Conservation (phyloP, 225 moss, liverwort and hornwort genomes). For the Bryum argenteum region DNA sequence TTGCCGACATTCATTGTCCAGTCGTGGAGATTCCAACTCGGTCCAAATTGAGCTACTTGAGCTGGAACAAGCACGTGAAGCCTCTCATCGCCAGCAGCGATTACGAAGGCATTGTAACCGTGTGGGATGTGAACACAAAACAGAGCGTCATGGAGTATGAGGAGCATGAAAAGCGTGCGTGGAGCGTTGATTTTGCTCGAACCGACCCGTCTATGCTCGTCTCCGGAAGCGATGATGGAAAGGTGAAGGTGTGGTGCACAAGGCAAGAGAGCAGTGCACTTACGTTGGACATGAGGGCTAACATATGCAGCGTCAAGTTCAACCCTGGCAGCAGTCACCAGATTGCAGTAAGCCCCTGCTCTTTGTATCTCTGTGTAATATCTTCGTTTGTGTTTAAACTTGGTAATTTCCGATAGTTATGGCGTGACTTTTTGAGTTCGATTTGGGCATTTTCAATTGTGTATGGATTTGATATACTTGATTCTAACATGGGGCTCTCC, state of each 20-base stretch:
- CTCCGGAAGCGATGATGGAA: slow-evolving; percentile 95
- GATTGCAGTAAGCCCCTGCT: slow-evolving; percentile 67
- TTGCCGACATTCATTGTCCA: slow-evolving; percentile 85
- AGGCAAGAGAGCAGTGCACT: slow-evolving; percentile 87
- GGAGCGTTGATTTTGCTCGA: slow-evolving; percentile 94
- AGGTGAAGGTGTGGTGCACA: slow-evolving; percentile 98
- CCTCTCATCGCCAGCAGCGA: slow-evolving; percentile 93
- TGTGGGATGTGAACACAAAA: slow-evolving; percentile 87
- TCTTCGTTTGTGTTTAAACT: background rate
- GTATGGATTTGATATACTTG: background rate
- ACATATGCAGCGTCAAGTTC: slow-evolving; percentile 96
- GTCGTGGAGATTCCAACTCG: slow-evolving; percentile 88
- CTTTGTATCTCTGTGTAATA: background rate
- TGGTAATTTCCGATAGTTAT: background rate
- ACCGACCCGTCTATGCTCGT: slow-evolving; percentile 88
- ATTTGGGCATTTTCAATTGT: no score
- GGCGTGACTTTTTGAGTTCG: background rate
- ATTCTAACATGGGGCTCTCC: background rate
- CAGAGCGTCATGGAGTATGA: slow-evolving; percentile 96
- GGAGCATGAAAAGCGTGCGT: slow-evolving; percentile 98
- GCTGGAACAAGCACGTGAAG: slow-evolving; percentile 94
- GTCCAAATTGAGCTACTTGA: slow-evolving; percentile 89
- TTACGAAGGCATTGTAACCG: slow-evolving; percentile 95
- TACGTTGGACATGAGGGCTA: slow-evolving; percentile 89
- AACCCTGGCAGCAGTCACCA: slow-evolving; percentile 88